phyloP scores from a whole-genome alignment of 805 yeast species.

The Saturnispora bothae region DNA sequence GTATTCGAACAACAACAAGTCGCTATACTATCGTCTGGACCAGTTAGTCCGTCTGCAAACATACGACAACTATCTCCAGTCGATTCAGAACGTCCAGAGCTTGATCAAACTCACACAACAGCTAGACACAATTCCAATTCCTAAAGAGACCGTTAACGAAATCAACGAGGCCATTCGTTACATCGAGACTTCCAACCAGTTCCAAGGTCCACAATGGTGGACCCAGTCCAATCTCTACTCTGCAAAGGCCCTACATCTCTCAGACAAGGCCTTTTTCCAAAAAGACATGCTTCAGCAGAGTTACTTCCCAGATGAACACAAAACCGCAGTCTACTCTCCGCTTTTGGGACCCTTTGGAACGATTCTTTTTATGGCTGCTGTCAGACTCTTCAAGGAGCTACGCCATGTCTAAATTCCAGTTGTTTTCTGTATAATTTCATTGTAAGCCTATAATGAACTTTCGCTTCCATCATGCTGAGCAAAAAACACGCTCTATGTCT shows the following conservation, averaged over 20 bases:
- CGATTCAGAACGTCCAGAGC: constrained; percentile 64
- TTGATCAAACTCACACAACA: constrained; percentile 57
- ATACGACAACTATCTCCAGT: constrained; percentile 45
- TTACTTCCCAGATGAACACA: constrained; percentile 92
- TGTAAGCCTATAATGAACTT: too few relatives aligned
- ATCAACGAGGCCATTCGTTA: constrained; percentile 40
- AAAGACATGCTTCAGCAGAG: constrained; percentile 93
- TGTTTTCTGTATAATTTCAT: too few relatives aligned
- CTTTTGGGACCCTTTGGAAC: constrained; percentile 76
- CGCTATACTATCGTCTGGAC: constrained; percentile 57
- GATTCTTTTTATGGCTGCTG: constrained; percentile 43
- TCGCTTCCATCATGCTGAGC: too few relatives aligned
- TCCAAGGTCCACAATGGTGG: constrained; percentile 24
- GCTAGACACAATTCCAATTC: constrained; percentile 74
- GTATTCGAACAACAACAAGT: constrained; percentile 31
- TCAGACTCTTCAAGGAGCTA: constrained; percentile 36
- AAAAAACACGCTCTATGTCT: too few relatives aligned
- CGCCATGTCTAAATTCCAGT: too few relatives aligned
- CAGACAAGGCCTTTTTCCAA: constrained; percentile 80
- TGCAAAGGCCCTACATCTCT: constrained; percentile 45
- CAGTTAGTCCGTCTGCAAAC: constrained; percentile 51
- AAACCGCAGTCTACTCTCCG: constrained; percentile 88
- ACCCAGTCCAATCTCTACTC: constrained; percentile 30
- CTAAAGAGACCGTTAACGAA: constrained; percentile 52
- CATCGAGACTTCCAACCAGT: constrained; percentile 26